A percentile compares a stretch with the other conserved stretches of the same genome.
phyloP scores from a whole-genome alignment of 2,329 filamentous ascomycete genomes.

The Apiospora saccharicola region DNA sequence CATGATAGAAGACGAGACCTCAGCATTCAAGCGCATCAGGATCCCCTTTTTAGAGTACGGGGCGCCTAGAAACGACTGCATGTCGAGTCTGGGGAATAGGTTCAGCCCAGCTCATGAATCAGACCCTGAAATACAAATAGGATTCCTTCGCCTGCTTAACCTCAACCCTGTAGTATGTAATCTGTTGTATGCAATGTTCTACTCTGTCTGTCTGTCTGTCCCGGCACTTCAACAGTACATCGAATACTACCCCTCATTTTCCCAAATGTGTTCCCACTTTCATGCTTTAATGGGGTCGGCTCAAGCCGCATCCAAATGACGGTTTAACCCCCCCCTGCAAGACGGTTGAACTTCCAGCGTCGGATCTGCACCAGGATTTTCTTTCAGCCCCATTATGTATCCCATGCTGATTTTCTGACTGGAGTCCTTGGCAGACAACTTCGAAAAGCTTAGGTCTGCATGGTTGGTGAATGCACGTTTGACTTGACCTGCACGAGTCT shows the following conservation, averaged over 20 bases:
- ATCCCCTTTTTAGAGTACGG: no score
- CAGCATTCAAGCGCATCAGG: no score
- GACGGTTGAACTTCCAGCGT: background rate
- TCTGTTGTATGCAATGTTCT: conserved; percentile 3
- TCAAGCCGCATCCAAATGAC: conserved; percentile 7
- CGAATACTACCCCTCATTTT: conserved; percentile 1
- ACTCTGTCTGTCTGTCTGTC: background rate
- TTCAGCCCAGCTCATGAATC: conserved; percentile 1
- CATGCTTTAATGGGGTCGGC: background rate
- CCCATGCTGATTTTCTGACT: background rate
- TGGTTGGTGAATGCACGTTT: background rate
- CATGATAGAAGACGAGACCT: background rate
- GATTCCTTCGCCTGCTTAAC: background rate
- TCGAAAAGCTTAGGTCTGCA: background rate
- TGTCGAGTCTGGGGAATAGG: conserved; percentile 8
- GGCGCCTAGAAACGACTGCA: background rate
- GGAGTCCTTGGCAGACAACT: background rate
- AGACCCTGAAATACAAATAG: background rate
- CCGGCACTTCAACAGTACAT: no score
- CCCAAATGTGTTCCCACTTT: conserved; percentile 8
- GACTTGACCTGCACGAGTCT: background rate
- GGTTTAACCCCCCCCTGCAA: background rate
- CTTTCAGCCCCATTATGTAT: background rate
- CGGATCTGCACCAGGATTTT: conserved; percentile 14
- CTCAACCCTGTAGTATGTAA: background rate